These are phyloP conservation scores for Ganoderma sp. DNA, from an alignment of 1,284 basidiomycete genomes.

Conservation along the genomic window DNA sequence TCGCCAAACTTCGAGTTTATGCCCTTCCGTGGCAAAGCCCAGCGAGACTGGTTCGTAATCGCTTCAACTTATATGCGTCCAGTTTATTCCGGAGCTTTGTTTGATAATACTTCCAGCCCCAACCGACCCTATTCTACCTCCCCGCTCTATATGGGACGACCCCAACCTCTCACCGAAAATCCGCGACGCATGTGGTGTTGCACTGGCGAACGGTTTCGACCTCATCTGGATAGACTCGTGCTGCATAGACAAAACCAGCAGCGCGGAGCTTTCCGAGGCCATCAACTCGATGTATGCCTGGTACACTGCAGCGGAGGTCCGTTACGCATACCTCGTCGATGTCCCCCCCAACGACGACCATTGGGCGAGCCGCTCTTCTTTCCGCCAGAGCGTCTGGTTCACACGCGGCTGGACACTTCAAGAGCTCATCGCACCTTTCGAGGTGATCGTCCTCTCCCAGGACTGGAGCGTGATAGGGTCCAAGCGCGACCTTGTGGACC, in stretches of 20 bases:
- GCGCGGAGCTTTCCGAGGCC: conserved; percentile 22
- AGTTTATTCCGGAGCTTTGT: too few species aligned
- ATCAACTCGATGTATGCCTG: conserved; percentile 15
- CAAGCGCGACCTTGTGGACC: background rate
- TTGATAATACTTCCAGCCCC: too few species aligned
- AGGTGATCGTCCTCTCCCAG: background rate
- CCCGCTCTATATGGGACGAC: background rate
- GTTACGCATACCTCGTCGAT: conserved; percentile 4
- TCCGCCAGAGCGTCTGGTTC: conserved; percentile 1
- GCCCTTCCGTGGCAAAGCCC: too few species aligned
- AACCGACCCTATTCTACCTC: background rate
- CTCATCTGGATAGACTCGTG: conserved; percentile 24
- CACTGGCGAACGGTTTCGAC: conserved; percentile 4
- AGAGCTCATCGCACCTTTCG: conserved; percentile 9
- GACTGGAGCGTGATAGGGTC: conserved; percentile 8
- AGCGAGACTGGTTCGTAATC: too few species aligned
- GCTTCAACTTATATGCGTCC: too few species aligned
- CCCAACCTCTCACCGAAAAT: conserved; percentile 11
- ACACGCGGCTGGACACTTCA: conserved; percentile 7
- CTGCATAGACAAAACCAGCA: conserved; percentile 23
- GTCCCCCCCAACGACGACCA: too few species aligned
- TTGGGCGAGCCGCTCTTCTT: too few species aligned
- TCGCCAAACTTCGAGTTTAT: too few species aligned
- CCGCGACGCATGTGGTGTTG: conserved; percentile 8
- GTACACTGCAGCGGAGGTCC: background rate